Percentiles rank a stretch among this genome's conserved stretches.
These are phyloP conservation scores for Tinospora cordifolia DNA, from an alignment of 164 flowering plant species.

Conservation along the genomic window DNA sequence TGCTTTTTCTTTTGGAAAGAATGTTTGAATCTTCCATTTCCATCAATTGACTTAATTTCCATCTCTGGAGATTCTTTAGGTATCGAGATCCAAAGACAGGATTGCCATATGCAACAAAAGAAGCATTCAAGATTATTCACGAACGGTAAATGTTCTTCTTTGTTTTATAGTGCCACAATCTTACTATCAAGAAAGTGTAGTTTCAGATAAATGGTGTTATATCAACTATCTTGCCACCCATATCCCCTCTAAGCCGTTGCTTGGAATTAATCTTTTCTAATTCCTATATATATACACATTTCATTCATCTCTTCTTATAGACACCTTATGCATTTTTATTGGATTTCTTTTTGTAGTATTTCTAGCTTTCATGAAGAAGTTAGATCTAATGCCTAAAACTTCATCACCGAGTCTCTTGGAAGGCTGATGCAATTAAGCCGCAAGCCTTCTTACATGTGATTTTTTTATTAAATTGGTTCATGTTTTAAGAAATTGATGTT, in stretches of 20 bases:
- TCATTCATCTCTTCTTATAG: background rate
- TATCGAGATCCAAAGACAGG: slow-evolving; percentile 96
- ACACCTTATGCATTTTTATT: background rate
- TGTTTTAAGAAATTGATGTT: too few relatives aligned
- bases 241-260: background rate
- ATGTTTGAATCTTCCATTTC: background rate
- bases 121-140: slow-evolving; percentile 76
- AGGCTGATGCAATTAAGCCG: background rate
- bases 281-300: background rate
- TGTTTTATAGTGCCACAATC: background rate
- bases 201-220: background rate
- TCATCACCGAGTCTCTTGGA: background rate
- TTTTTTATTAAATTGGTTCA: too few relatives aligned
- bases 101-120: slow-evolving; percentile 79
- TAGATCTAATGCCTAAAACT: background rate
- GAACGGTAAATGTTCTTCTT: slow-evolving; percentile 45
- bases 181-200: background rate
- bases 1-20: background rate
- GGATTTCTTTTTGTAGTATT: background rate
- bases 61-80: slow-evolving; percentile 30
- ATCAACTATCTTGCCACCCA: background rate
- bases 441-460: background rate
- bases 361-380: too few relatives aligned
- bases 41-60: background rate
- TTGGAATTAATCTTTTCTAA: background rate